Evolutionary conservation across 495 filamentous ascomycete genomes (phyloP), one percentile per base, ranked within the genome.

Genomic region (Penicillium simplicissimum): DNA sequence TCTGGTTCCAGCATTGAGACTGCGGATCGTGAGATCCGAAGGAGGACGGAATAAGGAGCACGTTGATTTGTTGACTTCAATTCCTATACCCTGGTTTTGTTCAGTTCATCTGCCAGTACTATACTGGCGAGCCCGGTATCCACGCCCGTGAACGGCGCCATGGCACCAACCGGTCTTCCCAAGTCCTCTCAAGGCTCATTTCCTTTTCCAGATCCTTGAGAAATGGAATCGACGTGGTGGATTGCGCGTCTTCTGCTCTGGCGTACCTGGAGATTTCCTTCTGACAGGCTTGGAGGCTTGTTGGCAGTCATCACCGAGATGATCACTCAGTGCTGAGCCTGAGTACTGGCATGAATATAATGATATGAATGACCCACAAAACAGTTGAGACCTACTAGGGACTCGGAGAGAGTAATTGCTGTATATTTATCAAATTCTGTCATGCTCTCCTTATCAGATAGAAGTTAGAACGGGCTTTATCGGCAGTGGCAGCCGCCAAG

Each of bases 11-110:
- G 57, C 58, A 84, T 67, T 64, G 79, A 71, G 57, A 73, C 67
- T 14, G 76, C 81, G 38, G 85, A 88, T 61, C 76, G 87, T 63
- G 87, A 86, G 47, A 84, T 89, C 19, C 82, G 89, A 56, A 75
- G 81, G 58, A 81, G 87, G 58, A 81, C 82, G 31, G 82, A 84
- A 9, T 91, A 71, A 14, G 14, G n/a, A n/a, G 25, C 13, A 37
- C 47, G 33, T 15, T 25, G 17, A 21, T 36, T 23, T 23, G 37
- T 23, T 42, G 53, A 19, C 36, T 17, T 36, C 11, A 11, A 1
- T 11, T 53, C n/a, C 51, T 53, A 36, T 53, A 53, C 51, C 51
- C 33, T 15, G 6, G n/a, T 6, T 9, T 25, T 7, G 6, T 34
- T 15, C 6, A 0, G 43, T 48, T 10, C 43, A 11, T 10, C 49